Percentiles rank a stretch among this genome's conserved stretches.
Evolutionary conservation across 2,329 filamentous ascomycete genomes (phyloP).

Genomic region (Didymella glomerata): DNA sequence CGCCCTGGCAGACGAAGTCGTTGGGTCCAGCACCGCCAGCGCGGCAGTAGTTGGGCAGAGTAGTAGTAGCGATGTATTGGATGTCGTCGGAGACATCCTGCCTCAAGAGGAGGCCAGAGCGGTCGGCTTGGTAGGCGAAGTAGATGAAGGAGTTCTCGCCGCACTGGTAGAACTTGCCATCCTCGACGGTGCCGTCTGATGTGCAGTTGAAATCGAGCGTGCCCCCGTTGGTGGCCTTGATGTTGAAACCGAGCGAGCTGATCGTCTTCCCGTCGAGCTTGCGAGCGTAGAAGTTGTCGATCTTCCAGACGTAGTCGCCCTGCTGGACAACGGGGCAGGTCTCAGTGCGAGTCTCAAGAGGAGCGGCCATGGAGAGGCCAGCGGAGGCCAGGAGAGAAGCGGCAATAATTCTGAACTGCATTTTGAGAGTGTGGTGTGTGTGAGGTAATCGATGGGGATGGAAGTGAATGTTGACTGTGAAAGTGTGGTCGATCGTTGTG

Average conservation of each 20-base stretch:
- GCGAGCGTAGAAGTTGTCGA: conserved; percentile 29
- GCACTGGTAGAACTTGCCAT: conserved; percentile 26
- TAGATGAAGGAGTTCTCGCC: conserved; percentile 25
- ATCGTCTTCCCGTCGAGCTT: conserved; percentile 32
- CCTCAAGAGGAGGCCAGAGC: conserved; percentile 27
- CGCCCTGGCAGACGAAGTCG: conserved; percentile 76
- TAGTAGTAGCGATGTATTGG: conserved; percentile 25
- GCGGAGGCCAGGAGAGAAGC: conserved; percentile 27
- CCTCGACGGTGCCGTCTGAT: conserved; percentile 16
- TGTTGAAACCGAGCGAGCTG: conserved; percentile 28
- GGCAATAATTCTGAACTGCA: conserved; percentile 32
- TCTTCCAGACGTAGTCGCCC: conserved; percentile 35
- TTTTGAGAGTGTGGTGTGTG: conserved; percentile 19
- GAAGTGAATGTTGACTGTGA: background rate
- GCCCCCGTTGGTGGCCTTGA: conserved; percentile 28
- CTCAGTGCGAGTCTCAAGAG: conserved; percentile 22
- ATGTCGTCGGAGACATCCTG: conserved; percentile 23
- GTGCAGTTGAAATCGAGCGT: conserved; percentile 25
- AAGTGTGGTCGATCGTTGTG: conserved; percentile 12
- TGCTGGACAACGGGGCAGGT: conserved; percentile 12
- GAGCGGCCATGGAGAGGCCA: conserved; percentile 24
- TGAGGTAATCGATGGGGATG: conserved; percentile 4
- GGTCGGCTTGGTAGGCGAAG: conserved; percentile 26
- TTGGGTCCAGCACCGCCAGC: conserved; percentile 51
- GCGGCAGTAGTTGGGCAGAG: conserved; percentile 27